phyloP scores from a whole-genome alignment of 1,284 basidiomycete genomes.

The Chiua sp. region DNA sequence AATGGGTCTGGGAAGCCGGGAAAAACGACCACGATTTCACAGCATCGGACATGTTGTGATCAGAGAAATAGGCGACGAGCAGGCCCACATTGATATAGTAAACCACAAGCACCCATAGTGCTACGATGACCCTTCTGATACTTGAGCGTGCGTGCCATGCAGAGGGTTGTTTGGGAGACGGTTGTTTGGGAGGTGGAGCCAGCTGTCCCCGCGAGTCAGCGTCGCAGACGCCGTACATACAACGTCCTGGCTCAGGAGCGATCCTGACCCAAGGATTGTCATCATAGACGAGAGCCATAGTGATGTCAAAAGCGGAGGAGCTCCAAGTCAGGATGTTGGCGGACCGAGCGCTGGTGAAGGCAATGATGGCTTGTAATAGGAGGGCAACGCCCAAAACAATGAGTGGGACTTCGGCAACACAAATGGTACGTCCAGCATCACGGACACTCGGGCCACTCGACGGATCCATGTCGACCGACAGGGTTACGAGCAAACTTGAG shows the following conservation, averaged over 20 bases:
- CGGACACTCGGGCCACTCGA: constrained; percentile 24
- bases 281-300: constrained; percentile 36
- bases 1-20: constrained; percentile 26
- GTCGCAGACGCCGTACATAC: constrained; percentile 30
- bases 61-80: constrained; percentile 16
- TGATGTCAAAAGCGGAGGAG: constrained; percentile 38
- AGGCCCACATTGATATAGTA: constrained; percentile 31
- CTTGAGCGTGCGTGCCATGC: constrained; percentile 34
- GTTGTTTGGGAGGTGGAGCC: constrained; percentile 22
- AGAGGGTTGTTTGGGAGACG: no score
- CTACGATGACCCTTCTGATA: constrained; percentile 22
- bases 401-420: constrained; percentile 33
- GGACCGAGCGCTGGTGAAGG: constrained; percentile 22
- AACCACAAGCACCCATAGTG: constrained; percentile 27
- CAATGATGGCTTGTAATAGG: constrained; percentile 27
- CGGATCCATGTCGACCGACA: constrained; percentile 22
- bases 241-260: constrained; percentile 13
- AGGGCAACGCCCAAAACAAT: constrained; percentile 32
- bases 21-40: constrained; percentile 32
- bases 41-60: constrained; percentile 13
- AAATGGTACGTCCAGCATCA: constrained; percentile 14
- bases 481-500: constrained; percentile 29
- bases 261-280: no score
- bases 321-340: constrained; percentile 37
- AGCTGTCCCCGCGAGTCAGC: constrained; percentile 11